Conservation (phyloP, 495 filamentous ascomycete genomes). For the Xylaria longipes region DNA sequence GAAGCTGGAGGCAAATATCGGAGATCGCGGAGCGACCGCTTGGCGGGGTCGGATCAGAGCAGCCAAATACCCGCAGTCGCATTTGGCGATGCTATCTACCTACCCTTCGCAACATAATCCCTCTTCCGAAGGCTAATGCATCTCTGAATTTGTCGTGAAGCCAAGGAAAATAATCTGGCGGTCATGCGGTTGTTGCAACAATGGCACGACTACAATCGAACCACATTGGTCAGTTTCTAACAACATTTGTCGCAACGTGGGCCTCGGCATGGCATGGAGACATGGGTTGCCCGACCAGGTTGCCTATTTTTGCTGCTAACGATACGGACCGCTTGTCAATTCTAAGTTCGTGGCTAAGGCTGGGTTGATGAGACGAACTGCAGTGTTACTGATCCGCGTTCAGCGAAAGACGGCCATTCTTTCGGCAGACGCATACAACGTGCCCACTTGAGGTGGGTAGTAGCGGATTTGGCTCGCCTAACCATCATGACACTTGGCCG, state of each 20-base stretch:
- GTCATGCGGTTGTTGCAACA: constrained; percentile 16
- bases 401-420: constrained; percentile 17
- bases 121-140: constrained; percentile 5
- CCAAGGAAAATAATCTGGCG: constrained; percentile 18
- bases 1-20: constrained; percentile 6
- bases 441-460: constrained; percentile 7
- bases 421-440: constrained; percentile 18
- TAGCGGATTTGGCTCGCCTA: constrained; percentile 10
- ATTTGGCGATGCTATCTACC: constrained; percentile 9
- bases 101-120: constrained; percentile 9
- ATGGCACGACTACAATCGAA: constrained; percentile 23
- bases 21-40: constrained; percentile 13
- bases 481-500: constrained; percentile 1
- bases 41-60: not conserved
- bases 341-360: not conserved
- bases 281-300: constrained; percentile 2
- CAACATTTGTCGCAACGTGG: not conserved
- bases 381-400: constrained; percentile 7
- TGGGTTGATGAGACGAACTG: not conserved
- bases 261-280: not conserved
- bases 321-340: not conserved
- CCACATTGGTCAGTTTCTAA: constrained; percentile 14
- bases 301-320: constrained; percentile 5
- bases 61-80: not conserved
- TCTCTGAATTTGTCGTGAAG: constrained; percentile 3